Conservation (phyloP, 768 basidiomycete species). For the Mycena capillaripes region DNA sequence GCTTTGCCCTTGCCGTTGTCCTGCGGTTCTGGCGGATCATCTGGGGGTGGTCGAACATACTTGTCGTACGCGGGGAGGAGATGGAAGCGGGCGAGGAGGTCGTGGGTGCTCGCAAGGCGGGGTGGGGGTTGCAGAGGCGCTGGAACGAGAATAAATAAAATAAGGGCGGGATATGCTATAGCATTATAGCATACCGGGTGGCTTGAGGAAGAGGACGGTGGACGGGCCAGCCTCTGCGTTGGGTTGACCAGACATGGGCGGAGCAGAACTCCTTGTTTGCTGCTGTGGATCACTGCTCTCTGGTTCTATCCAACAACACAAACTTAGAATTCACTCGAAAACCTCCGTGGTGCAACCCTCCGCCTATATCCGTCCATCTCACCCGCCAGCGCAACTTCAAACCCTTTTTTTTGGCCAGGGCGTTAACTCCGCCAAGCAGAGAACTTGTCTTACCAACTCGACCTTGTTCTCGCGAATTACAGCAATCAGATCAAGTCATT, state of each 20-base stretch:
- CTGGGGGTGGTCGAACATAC: conserved; percentile 73
- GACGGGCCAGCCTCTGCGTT: conserved; percentile 36
- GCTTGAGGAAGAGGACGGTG: conserved; percentile 28
- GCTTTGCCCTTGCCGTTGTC: conserved; percentile 70
- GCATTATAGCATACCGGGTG: background rate
- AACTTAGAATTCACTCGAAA: too few relatives aligned
- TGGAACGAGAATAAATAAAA: too few relatives aligned
- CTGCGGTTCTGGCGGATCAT: conserved; percentile 43
- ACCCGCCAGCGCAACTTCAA: too few relatives aligned
- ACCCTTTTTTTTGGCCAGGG: too few relatives aligned
- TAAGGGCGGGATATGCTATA: background rate
- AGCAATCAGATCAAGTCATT: background rate
- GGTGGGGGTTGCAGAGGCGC: conserved; percentile 54
- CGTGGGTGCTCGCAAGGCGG: conserved; percentile 81
- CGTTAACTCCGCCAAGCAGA: too few relatives aligned
- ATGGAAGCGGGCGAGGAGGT: conserved; percentile 80
- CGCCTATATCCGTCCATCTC: too few relatives aligned
- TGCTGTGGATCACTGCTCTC: background rate
- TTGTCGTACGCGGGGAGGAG: conserved; percentile 85
- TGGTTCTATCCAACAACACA: too few relatives aligned
- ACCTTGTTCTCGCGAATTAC: too few relatives aligned
- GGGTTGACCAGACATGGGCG: conserved; percentile 19
- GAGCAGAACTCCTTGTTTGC: conserved; percentile 8
- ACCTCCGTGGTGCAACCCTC: too few relatives aligned
- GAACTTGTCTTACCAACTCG: too few relatives aligned